Base-by-base conservation (phyloP, 2,329 filamentous ascomycete genomes). In the Botrytis galanthina region DNA sequence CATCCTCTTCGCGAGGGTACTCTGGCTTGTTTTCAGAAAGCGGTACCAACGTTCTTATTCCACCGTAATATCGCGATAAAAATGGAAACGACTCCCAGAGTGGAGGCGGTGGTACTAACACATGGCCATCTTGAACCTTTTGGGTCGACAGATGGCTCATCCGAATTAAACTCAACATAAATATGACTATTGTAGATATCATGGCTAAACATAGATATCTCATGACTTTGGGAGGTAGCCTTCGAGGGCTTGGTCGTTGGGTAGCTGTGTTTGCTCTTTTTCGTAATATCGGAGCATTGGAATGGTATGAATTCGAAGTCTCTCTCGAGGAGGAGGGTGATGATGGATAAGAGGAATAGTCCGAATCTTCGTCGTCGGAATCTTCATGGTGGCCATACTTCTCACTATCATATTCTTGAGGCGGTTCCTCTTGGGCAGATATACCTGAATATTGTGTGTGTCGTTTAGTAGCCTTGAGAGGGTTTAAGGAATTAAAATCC, bases 21-120 rank as follows among this genome's bases (percentile, higher is more conserved):
- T 98, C 93, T 0, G 95, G 91, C 16, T 87, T 84, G 77, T 95
- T 95, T 66, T 93, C 85, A 22, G 86, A 82, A 39, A 90, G 84
- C 0, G 89, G 83, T 0, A 93, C 88, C 75, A 99, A 80, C 0
- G 88, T 92, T 76, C 91, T 87, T 74, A 99, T 87, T 0, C 96
- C 96, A 22, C 94, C 95, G 81, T 98, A 96, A 81, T 98, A 99
- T 75, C 95, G 88, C 74, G 91, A 91, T 75, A 99, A 82, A 79
- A 97, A 97, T 0, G 90, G 89, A 80, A 97, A 98, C 16, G 87
- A 88, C 81, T 97, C 93, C 94, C 95, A 98, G n/a, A 76, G 74
- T 8, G 88, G 83, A 0, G 88, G 92, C 32, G 90, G 88, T 0
- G 88, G 82, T 0, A 89, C 86, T 20, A 87, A 87, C 76, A 90